Conservation (phyloP, 1,139 yeast species). For the Taiozyma onychis region DNA sequence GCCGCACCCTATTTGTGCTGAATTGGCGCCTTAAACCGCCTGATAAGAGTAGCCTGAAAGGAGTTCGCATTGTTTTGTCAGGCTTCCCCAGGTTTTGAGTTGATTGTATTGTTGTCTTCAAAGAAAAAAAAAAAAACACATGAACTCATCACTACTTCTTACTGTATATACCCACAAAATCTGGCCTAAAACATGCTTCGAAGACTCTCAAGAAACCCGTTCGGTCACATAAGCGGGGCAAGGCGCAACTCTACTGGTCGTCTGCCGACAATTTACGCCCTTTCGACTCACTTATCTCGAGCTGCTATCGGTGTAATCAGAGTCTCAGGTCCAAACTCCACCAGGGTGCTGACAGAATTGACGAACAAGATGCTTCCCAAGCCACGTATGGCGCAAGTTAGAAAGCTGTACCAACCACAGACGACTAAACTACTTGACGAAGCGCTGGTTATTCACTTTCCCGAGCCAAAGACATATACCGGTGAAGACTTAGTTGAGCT, state of each 20-base stretch:
- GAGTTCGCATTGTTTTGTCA: neutral
- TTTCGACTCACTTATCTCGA: slow-evolving; percentile 76
- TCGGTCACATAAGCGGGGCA: neutral
- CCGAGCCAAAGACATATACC: slow-evolving; percentile 78
- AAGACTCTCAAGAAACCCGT: neutral
- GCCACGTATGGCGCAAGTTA: slow-evolving; percentile 51
- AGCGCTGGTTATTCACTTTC: slow-evolving; percentile 64
- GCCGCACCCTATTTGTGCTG: neutral
- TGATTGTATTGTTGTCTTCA: neutral
- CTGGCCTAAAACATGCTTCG: neutral
- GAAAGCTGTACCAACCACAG: slow-evolving; percentile 43
- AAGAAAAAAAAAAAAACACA: no score
- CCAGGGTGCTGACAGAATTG: slow-evolving; percentile 39
- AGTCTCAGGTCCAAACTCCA: slow-evolving; percentile 67
- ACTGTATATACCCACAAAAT: neutral
- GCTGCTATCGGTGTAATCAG: slow-evolving; percentile 88
- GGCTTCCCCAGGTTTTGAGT: neutral
- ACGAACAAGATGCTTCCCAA: slow-evolving; percentile 40
- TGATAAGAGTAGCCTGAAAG: neutral
- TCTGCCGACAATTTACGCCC: slow-evolving; percentile 75
- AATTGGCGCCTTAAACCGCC: neutral
- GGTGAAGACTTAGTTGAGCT: slow-evolving; percentile 89
- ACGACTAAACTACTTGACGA: slow-evolving; percentile 55
- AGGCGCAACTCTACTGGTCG: neutral
- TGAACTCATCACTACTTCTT: neutral